These are phyloP conservation scores for Apiospora marii DNA, from an alignment of 2,329 filamentous ascomycete species.

Conservation along the genomic window DNA sequence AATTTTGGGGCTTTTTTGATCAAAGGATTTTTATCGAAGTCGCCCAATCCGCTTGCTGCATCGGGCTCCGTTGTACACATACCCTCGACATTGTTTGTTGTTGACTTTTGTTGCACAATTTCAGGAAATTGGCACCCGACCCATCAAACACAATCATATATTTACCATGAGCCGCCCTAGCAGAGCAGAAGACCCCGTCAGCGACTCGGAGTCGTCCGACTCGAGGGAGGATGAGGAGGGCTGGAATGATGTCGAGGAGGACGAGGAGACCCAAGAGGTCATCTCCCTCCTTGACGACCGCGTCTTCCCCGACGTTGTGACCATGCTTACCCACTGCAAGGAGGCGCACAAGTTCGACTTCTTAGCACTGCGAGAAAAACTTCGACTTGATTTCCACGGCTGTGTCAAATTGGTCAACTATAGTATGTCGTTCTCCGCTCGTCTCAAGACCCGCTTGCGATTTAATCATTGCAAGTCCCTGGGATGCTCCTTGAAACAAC, in stretches of 20 bases:
- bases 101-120: slow-evolving; percentile 10
- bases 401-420: slow-evolving; percentile 80
- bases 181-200: slow-evolving; percentile 33
- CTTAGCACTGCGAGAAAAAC: slow-evolving; percentile 60
- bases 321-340: slow-evolving; percentile 75
- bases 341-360: slow-evolving; percentile 74
- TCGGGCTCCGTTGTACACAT: slow-evolving; percentile 11
- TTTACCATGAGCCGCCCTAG: slow-evolving; percentile 12
- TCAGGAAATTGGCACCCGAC: not conserved
- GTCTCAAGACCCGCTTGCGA: not conserved
- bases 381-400: slow-evolving; percentile 75
- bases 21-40: slow-evolving; percentile 17
- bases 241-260: slow-evolving; percentile 65
- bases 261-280: slow-evolving; percentile 65
- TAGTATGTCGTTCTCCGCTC: slow-evolving; percentile 42
- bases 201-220: slow-evolving; percentile 48
- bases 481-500: not conserved
- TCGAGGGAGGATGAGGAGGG: slow-evolving; percentile 55
- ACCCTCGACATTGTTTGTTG: not conserved
- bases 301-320: slow-evolving; percentile 67
- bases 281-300: slow-evolving; percentile 73
- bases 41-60: slow-evolving; percentile 10
- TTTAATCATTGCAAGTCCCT: not conserved
- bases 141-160: not conserved
- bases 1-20: slow-evolving; percentile 20